Conservation (phyloP, 257 asterid species). For the Primulina eburnea region DNA sequence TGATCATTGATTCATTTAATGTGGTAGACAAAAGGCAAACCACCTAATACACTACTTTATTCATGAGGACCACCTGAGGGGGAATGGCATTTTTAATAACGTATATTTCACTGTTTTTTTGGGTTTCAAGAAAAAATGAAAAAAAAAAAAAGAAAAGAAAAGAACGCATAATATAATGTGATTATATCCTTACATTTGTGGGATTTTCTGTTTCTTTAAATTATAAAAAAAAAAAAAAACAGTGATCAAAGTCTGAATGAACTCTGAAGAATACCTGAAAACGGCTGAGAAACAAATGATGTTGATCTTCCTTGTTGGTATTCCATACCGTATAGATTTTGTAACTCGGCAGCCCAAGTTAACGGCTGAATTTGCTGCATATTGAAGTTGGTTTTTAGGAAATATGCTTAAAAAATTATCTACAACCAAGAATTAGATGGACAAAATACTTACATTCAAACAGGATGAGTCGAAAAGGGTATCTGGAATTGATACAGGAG, state of each 20-base stretch:
- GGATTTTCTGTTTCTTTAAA: slow-evolving; percentile 24
- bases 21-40: slow-evolving; percentile 42
- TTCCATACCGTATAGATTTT: slow-evolving; percentile 53
- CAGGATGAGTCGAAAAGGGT: slow-evolving; percentile 44
- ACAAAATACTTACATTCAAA: slow-evolving; percentile 42
- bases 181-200: slow-evolving; percentile 20
- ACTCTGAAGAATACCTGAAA: slow-evolving; percentile 46
- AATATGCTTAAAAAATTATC: background rate
- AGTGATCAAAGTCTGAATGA: slow-evolving; percentile 19
- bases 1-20: slow-evolving; percentile 27
- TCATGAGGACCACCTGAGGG: slow-evolving; percentile 33
- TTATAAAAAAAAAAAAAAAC: slow-evolving; percentile 3
- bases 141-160: too few species aligned
- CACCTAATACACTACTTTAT: slow-evolving; percentile 30
- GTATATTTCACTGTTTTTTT: background rate
- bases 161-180: background rate
- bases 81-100: background rate
- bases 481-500: slow-evolving; percentile 53
- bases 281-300: slow-evolving; percentile 53
- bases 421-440: background rate
- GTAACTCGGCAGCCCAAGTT: slow-evolving; percentile 69
- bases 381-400: slow-evolving; percentile 10
- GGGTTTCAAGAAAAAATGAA: background rate
- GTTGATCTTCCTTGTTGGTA: slow-evolving; percentile 61
- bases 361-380: slow-evolving; percentile 58